These are phyloP conservation scores for Lactarius evosmus DNA, from an alignment of 768 basidiomycete species.

Conservation along the genomic window DNA sequence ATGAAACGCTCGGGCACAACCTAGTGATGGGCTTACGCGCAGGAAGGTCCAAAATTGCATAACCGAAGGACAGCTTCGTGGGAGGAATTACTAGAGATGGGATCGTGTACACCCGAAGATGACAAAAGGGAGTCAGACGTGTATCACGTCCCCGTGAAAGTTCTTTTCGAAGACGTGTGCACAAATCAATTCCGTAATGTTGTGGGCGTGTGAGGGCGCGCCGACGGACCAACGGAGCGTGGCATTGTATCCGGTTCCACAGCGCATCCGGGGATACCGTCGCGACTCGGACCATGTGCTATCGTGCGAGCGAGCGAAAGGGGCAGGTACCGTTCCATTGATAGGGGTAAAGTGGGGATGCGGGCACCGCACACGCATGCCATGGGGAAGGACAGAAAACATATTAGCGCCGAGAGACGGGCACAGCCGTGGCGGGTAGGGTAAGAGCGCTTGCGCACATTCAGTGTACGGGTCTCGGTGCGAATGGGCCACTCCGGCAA, in stretches of 20 bases:
- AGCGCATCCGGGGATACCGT: neutral
- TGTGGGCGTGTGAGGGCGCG: neutral
- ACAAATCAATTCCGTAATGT: neutral
- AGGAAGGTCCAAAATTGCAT: neutral
- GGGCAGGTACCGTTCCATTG: neutral
- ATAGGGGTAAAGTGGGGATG: neutral
- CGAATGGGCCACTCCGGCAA: neutral
- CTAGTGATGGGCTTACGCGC: neutral
- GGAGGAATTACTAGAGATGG: neutral
- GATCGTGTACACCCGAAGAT: neutral
- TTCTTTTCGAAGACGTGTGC: neutral
- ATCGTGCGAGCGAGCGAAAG: neutral
- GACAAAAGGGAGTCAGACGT: neutral
- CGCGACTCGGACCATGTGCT: neutral
- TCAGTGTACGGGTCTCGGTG: neutral
- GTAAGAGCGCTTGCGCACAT: neutral
- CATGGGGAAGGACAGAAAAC: neutral
- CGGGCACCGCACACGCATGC: neutral
- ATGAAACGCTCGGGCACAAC: neutral
- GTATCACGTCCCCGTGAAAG: neutral
- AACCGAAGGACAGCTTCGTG: neutral
- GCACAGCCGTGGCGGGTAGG: neutral
- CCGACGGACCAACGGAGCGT: neutral
- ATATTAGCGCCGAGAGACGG: neutral
- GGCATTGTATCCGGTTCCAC: neutral